Base-by-base conservation (phyloP, 371 early-diverging fungal species). In the Mortierella sp. region DNA sequence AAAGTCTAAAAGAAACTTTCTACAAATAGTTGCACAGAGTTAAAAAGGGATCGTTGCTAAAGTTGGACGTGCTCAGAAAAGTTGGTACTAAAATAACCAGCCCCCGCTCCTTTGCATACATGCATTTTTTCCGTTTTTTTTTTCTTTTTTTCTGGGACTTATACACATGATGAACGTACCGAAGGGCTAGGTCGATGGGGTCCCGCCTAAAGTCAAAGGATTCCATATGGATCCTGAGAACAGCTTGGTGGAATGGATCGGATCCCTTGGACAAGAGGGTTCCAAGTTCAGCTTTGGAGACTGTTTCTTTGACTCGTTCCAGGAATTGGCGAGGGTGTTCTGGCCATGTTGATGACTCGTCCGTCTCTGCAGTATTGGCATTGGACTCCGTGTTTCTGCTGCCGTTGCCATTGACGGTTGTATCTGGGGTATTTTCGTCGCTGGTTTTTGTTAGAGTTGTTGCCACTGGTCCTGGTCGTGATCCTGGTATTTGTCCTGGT, bases 1-100 rank as follows among this genome's bases (percentile, higher is more conserved):
- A 58, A 97, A 95, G 80, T 92, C 91, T 70, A 93, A 90, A 65
- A 97, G 88, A 55, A 97, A 90, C 88, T 94, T 95, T 77, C 96
- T 94, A 79, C 73, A 45, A 50, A 48, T 28, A 65, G 58, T n/a
- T 38, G 21, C 57, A 74, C 71, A 44, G 24, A 73, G 63, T 74
- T 45, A 50, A n/a, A 45, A 45, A 34, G 44, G 19, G 26, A 75
- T 34, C 60, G 50, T 48, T 19, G 68, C 68, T 68, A 38, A 68
- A 42, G 68, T 68, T 68, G 68, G 38, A 38, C 42, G 42, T 68
- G 68, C 68, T 68, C 68, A 24, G 68, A 73, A 52, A 31, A 11
- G 45, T 45, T 52, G 58, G 14, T 73, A 73, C 72, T 70, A 54
- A 81, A 71, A 76, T 57, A 77, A 76, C 73, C n/a, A 28, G 70